These are phyloP conservation scores for Lachnellula hyalina DNA, from an alignment of 2,329 filamentous ascomycete species.

Conservation along the genomic window DNA sequence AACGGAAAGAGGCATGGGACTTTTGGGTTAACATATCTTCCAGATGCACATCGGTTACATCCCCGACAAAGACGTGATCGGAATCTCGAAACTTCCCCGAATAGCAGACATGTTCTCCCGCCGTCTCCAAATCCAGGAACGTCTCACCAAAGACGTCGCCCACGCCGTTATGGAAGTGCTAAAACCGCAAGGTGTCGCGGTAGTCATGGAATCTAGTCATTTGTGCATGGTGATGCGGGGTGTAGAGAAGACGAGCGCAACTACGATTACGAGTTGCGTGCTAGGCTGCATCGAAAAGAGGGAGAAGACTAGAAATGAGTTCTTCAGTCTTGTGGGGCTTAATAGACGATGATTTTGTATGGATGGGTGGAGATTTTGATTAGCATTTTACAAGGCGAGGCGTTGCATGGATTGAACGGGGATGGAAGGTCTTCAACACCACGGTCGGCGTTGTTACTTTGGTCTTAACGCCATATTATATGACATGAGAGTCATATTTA, in stretches of 20 bases:
- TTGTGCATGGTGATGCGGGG: conserved; percentile 99
- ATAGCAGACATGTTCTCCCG: conserved; percentile 97
- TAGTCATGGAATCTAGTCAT: conserved; percentile 96
- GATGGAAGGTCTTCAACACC: conserved; percentile 31
- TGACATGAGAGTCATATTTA: background rate
- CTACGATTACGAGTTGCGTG: conserved; percentile 93
- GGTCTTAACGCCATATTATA: conserved; percentile 32
- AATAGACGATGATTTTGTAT: conserved; percentile 41
- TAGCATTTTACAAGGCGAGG: conserved; percentile 19
- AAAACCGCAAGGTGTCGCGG: conserved; percentile 88
- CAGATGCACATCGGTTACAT: conserved; percentile 99
- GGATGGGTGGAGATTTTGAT: conserved; percentile 8
- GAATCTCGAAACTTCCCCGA: conserved; percentile 89
- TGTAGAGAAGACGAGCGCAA: conserved; percentile 84
- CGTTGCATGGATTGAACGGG: conserved; percentile 12
- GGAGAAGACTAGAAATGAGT: conserved; percentile 93
- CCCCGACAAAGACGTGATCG: conserved; percentile 83
- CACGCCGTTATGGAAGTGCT: conserved; percentile 89
- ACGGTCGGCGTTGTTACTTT: conserved; percentile 24
- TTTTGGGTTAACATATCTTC: background rate
- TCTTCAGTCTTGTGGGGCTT: conserved; percentile 71
- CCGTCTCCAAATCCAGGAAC: conserved; percentile 90
- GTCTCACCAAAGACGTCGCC: conserved; percentile 92
- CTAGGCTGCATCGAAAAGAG: conserved; percentile 91
- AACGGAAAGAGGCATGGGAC: background rate